A percentile compares a stretch with the other conserved stretches of the same genome.
phyloP scores from a whole-genome alignment of 192 early-diverging fungal species.

The Pilaira anomala region DNA sequence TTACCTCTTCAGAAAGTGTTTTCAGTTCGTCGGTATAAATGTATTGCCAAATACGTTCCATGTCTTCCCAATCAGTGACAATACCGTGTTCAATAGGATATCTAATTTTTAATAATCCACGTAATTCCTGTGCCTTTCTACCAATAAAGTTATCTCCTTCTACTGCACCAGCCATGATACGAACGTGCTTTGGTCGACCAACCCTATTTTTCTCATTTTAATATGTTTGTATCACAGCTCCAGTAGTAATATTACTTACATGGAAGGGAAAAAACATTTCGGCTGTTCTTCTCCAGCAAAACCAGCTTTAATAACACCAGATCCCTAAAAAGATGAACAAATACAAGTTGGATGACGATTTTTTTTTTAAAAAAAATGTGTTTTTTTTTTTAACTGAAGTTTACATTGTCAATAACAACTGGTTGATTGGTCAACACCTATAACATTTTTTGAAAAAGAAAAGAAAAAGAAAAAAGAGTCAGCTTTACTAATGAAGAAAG shows the following conservation, averaged over 20 bases:
- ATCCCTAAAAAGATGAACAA: slow-evolving; percentile 67
- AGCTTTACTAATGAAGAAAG: background rate
- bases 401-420: slow-evolving; percentile 98
- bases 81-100: slow-evolving; percentile 98
- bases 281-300: slow-evolving; percentile 98
- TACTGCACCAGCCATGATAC: slow-evolving; percentile 96
- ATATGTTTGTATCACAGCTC: background rate
- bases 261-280: slow-evolving; percentile 93
- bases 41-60: slow-evolving; percentile 98
- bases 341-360: background rate
- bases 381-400: slow-evolving; percentile 12
- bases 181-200: slow-evolving; percentile 93
- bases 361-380: background rate
- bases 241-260: slow-evolving; percentile 58
- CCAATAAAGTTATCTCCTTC: slow-evolving; percentile 97
- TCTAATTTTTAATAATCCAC: slow-evolving; percentile 90
- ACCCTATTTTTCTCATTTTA: slow-evolving; percentile 49
- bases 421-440: slow-evolving; percentile 93
- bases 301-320: slow-evolving; percentile 97
- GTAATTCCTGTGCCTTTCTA: slow-evolving; percentile 89
- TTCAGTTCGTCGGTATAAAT: slow-evolving; percentile 97
- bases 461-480: background rate
- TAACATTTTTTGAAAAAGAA: background rate
- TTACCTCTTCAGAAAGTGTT: slow-evolving; percentile 90
- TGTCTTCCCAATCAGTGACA: slow-evolving; percentile 97